A percentile compares a stretch with the other conserved stretches of the same genome.
phyloP scores from a whole-genome alignment of 1,139 yeast species.

The Pichia terricola region DNA sequence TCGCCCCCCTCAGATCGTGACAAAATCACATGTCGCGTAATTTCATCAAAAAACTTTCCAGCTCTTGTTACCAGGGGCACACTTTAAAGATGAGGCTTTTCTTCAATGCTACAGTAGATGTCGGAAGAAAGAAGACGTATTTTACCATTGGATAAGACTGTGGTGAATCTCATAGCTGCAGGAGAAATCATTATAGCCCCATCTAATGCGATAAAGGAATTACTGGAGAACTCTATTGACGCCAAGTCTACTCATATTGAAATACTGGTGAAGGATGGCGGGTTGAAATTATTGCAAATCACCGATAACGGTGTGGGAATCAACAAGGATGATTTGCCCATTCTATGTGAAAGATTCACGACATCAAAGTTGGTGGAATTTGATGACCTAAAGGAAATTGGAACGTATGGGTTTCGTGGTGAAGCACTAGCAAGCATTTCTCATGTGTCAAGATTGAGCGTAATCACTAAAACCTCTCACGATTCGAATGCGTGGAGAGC shows the following conservation, averaged over 20 bases:
- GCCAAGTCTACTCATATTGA: conserved; percentile 41
- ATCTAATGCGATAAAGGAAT: conserved; percentile 58
- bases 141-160: conserved; percentile 48
- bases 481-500: conserved; percentile 65
- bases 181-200: conserved; percentile 96
- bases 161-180: conserved; percentile 89
- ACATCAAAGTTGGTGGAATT: conserved; percentile 42
- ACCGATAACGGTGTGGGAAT: conserved; percentile 49
- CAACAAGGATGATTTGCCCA: conserved; percentile 33
- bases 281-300: conserved; percentile 41
- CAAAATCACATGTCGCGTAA: too few relatives aligned
- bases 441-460: conserved; percentile 58
- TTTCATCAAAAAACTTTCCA: too few relatives aligned
- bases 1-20: too few relatives aligned
- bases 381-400: conserved; percentile 39
- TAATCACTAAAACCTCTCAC: conserved; percentile 58
- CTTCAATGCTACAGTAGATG: too few relatives aligned
- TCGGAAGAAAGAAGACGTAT: conserved; percentile 11
- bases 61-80: too few relatives aligned
- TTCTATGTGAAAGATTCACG: conserved; percentile 49
- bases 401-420: conserved; percentile 54
- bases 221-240: conserved; percentile 47
- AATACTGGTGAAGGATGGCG: conserved; percentile 45
- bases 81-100: too few relatives aligned
- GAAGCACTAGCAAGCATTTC: conserved; percentile 56